Evolutionary conservation across 2,329 filamentous ascomycete species (phyloP).

Genomic region (Pyrenochaeta sp.): DNA sequence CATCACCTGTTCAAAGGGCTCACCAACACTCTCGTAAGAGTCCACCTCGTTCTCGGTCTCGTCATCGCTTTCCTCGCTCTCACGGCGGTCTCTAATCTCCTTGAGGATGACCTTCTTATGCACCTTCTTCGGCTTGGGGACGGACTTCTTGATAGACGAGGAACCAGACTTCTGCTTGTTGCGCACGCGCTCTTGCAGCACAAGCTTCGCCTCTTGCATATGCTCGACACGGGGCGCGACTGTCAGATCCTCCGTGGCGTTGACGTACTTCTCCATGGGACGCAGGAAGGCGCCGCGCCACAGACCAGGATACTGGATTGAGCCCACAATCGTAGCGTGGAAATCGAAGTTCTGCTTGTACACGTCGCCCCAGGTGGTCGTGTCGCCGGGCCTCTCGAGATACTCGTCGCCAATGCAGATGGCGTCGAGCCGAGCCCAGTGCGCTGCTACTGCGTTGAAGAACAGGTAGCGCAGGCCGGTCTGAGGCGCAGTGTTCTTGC

Average conservation of each 20-base stretch:
- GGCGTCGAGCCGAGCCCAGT: conserved; percentile 18
- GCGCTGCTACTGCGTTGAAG: conserved; percentile 22
- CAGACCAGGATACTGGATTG: not conserved
- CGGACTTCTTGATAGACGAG: too few relatives aligned
- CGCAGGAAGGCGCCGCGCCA: conserved; percentile 2
- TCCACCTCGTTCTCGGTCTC: too few relatives aligned
- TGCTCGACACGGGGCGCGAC: too few relatives aligned
- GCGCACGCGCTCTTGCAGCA: too few relatives aligned
- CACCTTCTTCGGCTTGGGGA: too few relatives aligned
- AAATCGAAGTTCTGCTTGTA: conserved; percentile 9
- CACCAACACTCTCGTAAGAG: too few relatives aligned
- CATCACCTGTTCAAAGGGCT: too few relatives aligned
- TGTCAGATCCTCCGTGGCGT: not conserved
- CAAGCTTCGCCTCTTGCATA: too few relatives aligned
- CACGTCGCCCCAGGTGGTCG: conserved; percentile 3
- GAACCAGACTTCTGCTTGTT: too few relatives aligned
- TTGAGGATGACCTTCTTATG: too few relatives aligned
- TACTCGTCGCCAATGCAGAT: not conserved
- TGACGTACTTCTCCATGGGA: conserved; percentile 6
- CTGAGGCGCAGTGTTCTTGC: conserved; percentile 1
- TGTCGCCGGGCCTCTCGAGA: not conserved
- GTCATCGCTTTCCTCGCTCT: too few relatives aligned
- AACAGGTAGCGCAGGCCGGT: conserved; percentile 16
- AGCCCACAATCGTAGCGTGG: not conserved
- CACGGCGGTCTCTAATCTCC: too few relatives aligned